phyloP scores from a whole-genome alignment of 495 filamentous ascomycete species.

The Astrocystis sublimbata region DNA sequence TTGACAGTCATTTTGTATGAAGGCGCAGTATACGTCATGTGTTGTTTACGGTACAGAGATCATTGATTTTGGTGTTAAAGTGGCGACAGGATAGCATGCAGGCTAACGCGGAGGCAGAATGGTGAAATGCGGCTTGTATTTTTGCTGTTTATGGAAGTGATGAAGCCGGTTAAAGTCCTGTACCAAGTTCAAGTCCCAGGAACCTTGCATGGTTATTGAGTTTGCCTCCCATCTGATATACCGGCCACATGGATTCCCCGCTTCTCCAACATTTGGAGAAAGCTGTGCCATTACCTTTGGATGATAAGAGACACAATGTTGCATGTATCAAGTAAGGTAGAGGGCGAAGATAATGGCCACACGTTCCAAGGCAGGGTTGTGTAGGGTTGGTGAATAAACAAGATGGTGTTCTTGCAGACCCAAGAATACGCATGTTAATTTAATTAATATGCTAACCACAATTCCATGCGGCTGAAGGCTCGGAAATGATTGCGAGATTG shows the following conservation, averaged over 20 bases:
- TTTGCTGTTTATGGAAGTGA: slow-evolving; percentile 18
- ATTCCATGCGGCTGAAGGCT: background rate
- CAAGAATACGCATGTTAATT: background rate
- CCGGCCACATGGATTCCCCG: slow-evolving; percentile 1
- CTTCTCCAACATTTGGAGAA: slow-evolving; percentile 12
- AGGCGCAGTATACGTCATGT: background rate
- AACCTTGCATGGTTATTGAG: slow-evolving; percentile 4
- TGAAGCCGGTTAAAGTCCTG: slow-evolving; percentile 12
- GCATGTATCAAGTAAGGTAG: slow-evolving; percentile 4
- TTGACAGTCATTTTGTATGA: background rate
- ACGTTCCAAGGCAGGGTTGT: background rate
- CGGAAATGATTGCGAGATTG: background rate
- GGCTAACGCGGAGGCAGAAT: background rate
- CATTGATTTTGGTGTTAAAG: background rate
- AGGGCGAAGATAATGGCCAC: background rate
- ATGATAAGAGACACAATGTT: background rate
- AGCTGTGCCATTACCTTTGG: background rate
- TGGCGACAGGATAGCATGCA: background rate
- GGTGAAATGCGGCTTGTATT: background rate
- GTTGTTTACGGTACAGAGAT: background rate
- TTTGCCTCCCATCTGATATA: background rate
- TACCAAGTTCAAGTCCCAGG: background rate
- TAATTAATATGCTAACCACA: background rate
- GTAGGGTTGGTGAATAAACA: background rate
- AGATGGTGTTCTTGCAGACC: background rate